phyloP scores from a whole-genome alignment of 352 stramenopile genomes.

The Phytopythium chamaehyphon region DNA sequence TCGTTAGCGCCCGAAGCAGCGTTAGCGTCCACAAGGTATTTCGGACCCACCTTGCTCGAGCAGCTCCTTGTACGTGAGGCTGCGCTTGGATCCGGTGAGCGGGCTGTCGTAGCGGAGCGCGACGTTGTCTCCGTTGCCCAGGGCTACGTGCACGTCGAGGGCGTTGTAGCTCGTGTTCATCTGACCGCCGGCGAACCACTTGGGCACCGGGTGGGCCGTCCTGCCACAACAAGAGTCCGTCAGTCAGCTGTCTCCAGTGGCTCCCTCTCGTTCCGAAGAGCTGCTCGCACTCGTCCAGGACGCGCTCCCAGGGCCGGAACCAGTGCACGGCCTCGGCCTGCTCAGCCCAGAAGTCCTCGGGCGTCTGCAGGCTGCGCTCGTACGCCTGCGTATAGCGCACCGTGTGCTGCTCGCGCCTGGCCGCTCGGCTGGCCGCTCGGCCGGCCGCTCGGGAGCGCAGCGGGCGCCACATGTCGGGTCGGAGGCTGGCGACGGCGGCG shows the following conservation, averaged over 20 bases:
- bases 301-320: slow-evolving; percentile 26
- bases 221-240: slow-evolving; percentile 1
- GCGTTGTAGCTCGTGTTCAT: slow-evolving; percentile 74
- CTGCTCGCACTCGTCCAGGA: slow-evolving; percentile 18
- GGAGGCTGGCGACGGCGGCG: not conserved
- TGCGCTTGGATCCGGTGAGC: slow-evolving; percentile 51
- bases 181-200: slow-evolving; percentile 54
- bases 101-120: slow-evolving; percentile 62
- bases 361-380: slow-evolving; percentile 17
- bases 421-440: not conserved
- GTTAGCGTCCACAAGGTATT: not conserved
- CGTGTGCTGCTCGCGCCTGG: slow-evolving; percentile 11
- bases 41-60: slow-evolving; percentile 40
- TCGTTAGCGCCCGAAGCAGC: not conserved
- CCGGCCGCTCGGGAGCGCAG: not conserved
- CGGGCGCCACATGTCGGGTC: not conserved
- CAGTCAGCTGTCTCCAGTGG: not conserved
- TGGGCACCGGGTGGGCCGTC: slow-evolving; percentile 24
- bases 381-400: slow-evolving; percentile 28
- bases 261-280: not conserved
- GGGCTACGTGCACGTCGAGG: slow-evolving; percentile 52
- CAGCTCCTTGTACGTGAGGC: slow-evolving; percentile 71
- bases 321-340: slow-evolving; percentile 26
- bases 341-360: slow-evolving; percentile 29
- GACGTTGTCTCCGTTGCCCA: slow-evolving; percentile 43